Percentiles rank a stretch among this genome's conserved stretches.
Conservation (phyloP, 805 yeast species). For the Candida schatavii region DNA sequence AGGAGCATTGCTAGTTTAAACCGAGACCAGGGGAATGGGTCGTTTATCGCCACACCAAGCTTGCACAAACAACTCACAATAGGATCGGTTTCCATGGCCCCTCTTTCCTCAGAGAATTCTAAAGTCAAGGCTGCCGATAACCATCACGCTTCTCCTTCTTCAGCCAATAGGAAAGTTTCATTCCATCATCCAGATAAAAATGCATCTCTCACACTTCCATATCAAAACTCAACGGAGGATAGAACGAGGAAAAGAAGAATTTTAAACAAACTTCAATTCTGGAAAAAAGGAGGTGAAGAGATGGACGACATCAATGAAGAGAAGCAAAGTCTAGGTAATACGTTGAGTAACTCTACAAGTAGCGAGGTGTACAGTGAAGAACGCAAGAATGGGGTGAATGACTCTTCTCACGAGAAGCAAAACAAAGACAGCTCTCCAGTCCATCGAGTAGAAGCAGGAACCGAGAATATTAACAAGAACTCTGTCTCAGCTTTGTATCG, state of each 20-base stretch:
- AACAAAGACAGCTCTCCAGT: not conserved
- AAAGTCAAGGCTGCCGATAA: not conserved
- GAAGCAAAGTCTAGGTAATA: constrained; percentile 1
- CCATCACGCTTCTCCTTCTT: not conserved
- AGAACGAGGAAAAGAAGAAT: constrained; percentile 21
- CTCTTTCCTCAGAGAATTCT: not conserved
- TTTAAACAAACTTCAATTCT: constrained; percentile 35
- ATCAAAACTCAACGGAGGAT: constrained; percentile 8
- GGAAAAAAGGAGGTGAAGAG: constrained; percentile 18
- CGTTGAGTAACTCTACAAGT: not conserved
- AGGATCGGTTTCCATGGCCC: constrained; percentile 1
- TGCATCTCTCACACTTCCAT: not conserved
- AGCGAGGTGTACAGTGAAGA: not conserved
- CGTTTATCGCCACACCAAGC: not conserved
- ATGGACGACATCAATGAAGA: constrained; percentile 4
- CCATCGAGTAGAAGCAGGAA: not conserved
- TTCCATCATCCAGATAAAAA: not conserved
- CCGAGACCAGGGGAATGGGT: not conserved
- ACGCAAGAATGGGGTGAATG: not conserved
- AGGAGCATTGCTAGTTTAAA: not conserved
- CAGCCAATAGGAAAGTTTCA: constrained; percentile 2
- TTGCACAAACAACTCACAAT: not conserved
- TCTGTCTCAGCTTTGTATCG: not conserved
- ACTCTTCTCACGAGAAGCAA: too few relatives aligned
- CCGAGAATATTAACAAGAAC: too few relatives aligned